Base-by-base conservation (phyloP, 805 yeast species). In the Barnettozyma pratensis region DNA sequence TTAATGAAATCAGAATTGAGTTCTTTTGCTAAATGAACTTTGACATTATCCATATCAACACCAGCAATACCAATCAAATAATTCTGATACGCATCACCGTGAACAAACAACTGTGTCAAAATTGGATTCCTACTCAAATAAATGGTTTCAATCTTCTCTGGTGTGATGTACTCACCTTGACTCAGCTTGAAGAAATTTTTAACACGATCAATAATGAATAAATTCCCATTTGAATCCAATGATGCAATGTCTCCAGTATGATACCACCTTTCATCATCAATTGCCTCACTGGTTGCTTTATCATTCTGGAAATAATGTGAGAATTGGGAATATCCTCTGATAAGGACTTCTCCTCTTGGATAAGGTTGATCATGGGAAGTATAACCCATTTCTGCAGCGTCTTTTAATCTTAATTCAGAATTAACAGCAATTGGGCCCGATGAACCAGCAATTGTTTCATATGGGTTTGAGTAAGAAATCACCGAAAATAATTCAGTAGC, bases 181-280 rank as follows among this genome's bases (percentile, higher is more conserved):
- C 74, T 66, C 40, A 74, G 61, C 52, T 81, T 81, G 73, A 81
- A 81, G 66, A 81, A 81, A 64, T 81, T 82, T 72, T 81, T 82
- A 37, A 80, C 83, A 46, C 87, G 67, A 57, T 82, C 87, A 55
- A 81, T 72, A 45, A 81, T 78, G 51, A 59, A 70, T 32, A 82
- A 59, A 37, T 77, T 71, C 6, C 87, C 85, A 0, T 66, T 59
- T 1, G 48, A 42, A 42, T 70, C 72, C 36, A 80, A 57, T 39
- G 62, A 58, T 4, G 76, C 83, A 56, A 80, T 74, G 56, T 80
- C 85, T 29, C 83, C 83, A 3, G 81, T 72, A 42, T 68, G 65
- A 57, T 74, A 77, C 80, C 80, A 78, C 4, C 79, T 79, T 11
- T 74, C 76, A 8, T 68, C 64, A 47, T 74, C 80, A 47, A 80